Percentiles rank a stretch among this genome's conserved stretches.
Evolutionary conservation across 2,329 filamentous ascomycete genomes (phyloP).

Genomic region (Cadophora sp.): DNA sequence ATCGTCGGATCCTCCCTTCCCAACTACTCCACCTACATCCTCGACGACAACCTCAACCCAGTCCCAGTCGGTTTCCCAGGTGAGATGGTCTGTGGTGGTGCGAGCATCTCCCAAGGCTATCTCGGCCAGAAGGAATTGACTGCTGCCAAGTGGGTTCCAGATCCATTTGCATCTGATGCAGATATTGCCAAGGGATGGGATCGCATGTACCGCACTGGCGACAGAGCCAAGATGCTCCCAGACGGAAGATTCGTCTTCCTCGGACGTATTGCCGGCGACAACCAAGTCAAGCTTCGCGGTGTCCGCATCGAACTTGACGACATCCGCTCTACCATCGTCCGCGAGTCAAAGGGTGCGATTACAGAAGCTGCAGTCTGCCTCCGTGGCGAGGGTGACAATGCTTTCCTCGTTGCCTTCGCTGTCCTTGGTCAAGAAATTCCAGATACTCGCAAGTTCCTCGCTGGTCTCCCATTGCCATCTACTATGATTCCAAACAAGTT

Average conservation of each 20-base stretch:
- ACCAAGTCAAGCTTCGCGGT: conserved; percentile 48
- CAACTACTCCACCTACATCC: conserved; percentile 46
- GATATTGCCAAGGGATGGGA: conserved; percentile 17
- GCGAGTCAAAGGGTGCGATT: conserved; percentile 19
- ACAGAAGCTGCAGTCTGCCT: conserved; percentile 39
- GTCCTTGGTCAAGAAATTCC: conserved; percentile 37
- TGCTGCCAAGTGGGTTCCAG: conserved; percentile 12
- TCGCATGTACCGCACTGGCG: conserved; percentile 45
- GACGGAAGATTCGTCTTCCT: conserved; percentile 44
- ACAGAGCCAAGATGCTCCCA: conserved; percentile 46
- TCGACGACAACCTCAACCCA: conserved; percentile 48
- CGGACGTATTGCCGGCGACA: conserved; percentile 46
- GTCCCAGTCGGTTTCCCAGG: conserved; percentile 51
- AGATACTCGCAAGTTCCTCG: conserved; percentile 22
- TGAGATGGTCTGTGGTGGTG: conserved; percentile 52
- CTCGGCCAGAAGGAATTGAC: conserved; percentile 39
- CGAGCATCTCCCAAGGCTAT: conserved; percentile 48
- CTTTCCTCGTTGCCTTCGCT: conserved; percentile 48
- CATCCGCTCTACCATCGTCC: conserved; percentile 40
- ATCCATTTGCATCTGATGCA: conserved; percentile 19
- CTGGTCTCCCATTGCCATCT: conserved; percentile 40
- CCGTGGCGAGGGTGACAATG: conserved; percentile 30
- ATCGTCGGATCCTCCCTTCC: conserved; percentile 22
- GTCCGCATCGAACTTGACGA: conserved; percentile 52
- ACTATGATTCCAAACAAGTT: conserved; percentile 48